phyloP scores from a whole-genome alignment of 2,329 filamentous ascomycete genomes.

The Cercospora brassicicola region DNA sequence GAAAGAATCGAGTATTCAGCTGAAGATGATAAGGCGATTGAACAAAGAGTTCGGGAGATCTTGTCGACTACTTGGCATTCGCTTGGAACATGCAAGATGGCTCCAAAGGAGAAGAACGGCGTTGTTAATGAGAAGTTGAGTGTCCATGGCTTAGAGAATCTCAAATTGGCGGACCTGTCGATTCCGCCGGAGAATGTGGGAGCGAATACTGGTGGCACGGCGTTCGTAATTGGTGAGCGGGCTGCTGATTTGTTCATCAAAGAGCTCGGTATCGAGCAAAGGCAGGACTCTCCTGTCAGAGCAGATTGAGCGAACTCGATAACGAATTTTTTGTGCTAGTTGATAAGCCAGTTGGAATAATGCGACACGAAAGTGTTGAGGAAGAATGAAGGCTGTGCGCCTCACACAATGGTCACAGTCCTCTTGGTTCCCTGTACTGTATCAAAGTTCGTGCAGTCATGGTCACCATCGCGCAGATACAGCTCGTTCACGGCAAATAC shows the following conservation, averaged over 20 bases:
- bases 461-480: no score
- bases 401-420: no score
- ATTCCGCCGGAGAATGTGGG: constrained; percentile 47
- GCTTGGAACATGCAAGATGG: constrained; percentile 46
- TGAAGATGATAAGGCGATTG: constrained; percentile 42
- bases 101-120: constrained; percentile 39
- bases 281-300: constrained; percentile 19
- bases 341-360: no score
- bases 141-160: constrained; percentile 43
- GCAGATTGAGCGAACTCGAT: no score
- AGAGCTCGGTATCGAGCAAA: constrained; percentile 40
- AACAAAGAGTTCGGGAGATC: constrained; percentile 46
- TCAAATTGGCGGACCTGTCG: constrained; percentile 49
- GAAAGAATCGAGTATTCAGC: constrained; percentile 47
- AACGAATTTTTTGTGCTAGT: no score
- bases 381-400: no score
- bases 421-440: no score
- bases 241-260: constrained; percentile 45
- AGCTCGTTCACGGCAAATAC: no score
- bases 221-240: constrained; percentile 46
- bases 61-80: constrained; percentile 46
- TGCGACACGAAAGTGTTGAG: no score
- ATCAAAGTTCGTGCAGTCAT: no score
- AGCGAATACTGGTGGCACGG: constrained; percentile 51
- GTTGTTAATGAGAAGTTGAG: constrained; percentile 44